A percentile compares a stretch with the other conserved stretches of the same genome.
These are phyloP conservation scores for Exophiala sideris DNA, from an alignment of 2,329 filamentous ascomycete species.

Conservation along the genomic window DNA sequence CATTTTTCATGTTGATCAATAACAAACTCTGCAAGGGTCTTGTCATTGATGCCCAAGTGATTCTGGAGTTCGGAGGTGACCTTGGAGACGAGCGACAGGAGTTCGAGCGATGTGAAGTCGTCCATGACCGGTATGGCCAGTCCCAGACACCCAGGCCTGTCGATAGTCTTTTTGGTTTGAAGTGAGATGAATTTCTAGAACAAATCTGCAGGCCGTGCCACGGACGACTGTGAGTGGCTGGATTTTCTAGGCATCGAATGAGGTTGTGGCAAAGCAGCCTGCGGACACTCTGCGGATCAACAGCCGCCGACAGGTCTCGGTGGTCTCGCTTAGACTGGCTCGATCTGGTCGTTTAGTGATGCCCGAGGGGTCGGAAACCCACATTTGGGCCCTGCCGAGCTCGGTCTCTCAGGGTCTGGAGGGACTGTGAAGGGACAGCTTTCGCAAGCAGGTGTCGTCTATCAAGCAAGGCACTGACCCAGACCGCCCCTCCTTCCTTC, in stretches of 20 bases:
- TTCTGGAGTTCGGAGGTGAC: constrained; percentile 94
- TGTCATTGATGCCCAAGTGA: constrained; percentile 86
- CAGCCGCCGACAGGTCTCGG: background rate
- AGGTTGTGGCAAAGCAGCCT: background rate
- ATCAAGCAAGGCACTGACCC: background rate
- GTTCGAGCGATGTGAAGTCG: constrained; percentile 85
- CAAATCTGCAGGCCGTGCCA: too few species aligned
- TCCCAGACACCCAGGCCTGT: background rate
- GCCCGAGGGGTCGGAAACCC: background rate
- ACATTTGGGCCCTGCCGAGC: background rate
- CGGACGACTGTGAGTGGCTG: too few species aligned
- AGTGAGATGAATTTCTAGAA: too few species aligned
- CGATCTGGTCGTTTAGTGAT: constrained; percentile 1
- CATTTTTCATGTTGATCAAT: constrained; percentile 84
- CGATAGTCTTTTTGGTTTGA: too few species aligned
- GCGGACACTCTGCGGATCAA: too few species aligned
- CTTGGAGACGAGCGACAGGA: constrained; percentile 89
- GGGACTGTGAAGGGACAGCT: background rate
- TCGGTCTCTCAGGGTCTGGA: background rate
- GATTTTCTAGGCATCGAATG: too few species aligned
- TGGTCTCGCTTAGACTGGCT: constrained; percentile 11
- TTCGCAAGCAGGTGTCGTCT: background rate
- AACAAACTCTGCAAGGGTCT: constrained; percentile 93
- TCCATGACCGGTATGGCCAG: constrained; percentile 59
- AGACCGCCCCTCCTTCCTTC: background rate